Conservation (phyloP, 31 red algal species). For the Endocladia muricata region DNA sequence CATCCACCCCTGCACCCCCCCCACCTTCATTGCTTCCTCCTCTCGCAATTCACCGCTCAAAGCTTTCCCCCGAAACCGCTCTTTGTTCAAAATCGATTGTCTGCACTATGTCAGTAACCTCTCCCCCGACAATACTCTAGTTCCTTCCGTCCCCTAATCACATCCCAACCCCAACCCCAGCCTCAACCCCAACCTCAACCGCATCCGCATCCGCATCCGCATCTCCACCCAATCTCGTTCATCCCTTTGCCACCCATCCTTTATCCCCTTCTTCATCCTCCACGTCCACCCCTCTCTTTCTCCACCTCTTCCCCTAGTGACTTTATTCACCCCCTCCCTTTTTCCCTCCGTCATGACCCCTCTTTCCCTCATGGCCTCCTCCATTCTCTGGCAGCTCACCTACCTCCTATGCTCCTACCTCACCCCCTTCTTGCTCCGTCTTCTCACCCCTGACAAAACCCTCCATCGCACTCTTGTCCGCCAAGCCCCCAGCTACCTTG, state of each 20-base stretch:
- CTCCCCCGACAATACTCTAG: too few relatives aligned
- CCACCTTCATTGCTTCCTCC: too few relatives aligned
- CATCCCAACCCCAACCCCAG: too few relatives aligned
- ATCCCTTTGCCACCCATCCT: background rate
- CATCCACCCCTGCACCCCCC: too few relatives aligned
- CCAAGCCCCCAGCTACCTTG: constrained; percentile 42
- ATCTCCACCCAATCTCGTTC: background rate
- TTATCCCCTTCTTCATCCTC: background rate
- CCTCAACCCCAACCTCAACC: too few relatives aligned
- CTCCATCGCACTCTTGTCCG: constrained; percentile 28
- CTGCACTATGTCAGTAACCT: too few relatives aligned
- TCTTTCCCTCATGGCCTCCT: background rate
- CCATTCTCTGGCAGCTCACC: constrained; percentile 22
- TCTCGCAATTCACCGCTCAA: too few relatives aligned
- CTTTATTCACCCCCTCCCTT: too few relatives aligned
- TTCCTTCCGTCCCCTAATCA: too few relatives aligned
- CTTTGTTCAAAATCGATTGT: too few relatives aligned
- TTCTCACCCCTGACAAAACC: background rate
- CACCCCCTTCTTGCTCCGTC: constrained; percentile 8
- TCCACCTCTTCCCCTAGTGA: background rate
- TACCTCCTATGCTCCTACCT: constrained; percentile 19
- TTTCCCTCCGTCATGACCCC: background rate
- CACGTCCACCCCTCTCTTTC: background rate
- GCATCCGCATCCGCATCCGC: background rate
- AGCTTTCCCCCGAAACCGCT: too few relatives aligned